Base-by-base conservation (phyloP, 2,329 filamentous ascomycete genomes). In the Aquanectria penicillioides region DNA sequence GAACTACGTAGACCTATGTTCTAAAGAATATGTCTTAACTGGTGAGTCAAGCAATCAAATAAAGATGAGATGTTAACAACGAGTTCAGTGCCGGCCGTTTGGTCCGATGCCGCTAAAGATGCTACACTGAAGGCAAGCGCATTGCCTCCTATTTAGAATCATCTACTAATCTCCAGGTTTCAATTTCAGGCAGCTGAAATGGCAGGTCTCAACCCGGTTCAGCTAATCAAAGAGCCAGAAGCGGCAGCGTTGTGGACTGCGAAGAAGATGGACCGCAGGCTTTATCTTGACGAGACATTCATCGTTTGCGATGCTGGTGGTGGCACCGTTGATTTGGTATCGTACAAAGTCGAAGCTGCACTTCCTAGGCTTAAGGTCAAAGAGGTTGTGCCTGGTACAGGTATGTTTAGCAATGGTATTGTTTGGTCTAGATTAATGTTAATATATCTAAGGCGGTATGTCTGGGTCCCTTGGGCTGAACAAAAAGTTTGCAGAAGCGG, bases 321-420 rank as follows among this genome's bases (percentile, higher is more conserved):
- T 2, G 69, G 69, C 12, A 71, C 69, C 0, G 69, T 71, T 0
- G 71, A 77, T 9, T 54, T 76, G 15, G 73, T 76, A 18, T 73
- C 65, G 7, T 77, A 77, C 33, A 53, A 69, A 22, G 53, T 74
- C 11, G 52, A 55, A 60, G n/a, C 65, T 59, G 26, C 71, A 2
- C 25, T 33, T 4, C 70, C 70, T 1, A 57, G 5, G 3, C 55
- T 71, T 0, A 17, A 65, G n/a, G 18, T 69, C 1, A 68, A 59
- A 9, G 69, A 72, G 43, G 15, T 71, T 0, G 65, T 72, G 9
- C 66, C 65, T 0, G 68, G 69, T 5, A 64, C 51, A 46, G 69
- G 69, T 66, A 55, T 18, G 47, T n/a, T 22, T 7, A n/a, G 5
- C 12, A 6, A 5, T n/a, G 5, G 23, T n/a, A 2, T 23, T 22